Evolutionary conservation across 768 basidiomycete species (phyloP), one percentile per base, ranked within the genome.

Genomic region (Termitomyces sp.): DNA sequence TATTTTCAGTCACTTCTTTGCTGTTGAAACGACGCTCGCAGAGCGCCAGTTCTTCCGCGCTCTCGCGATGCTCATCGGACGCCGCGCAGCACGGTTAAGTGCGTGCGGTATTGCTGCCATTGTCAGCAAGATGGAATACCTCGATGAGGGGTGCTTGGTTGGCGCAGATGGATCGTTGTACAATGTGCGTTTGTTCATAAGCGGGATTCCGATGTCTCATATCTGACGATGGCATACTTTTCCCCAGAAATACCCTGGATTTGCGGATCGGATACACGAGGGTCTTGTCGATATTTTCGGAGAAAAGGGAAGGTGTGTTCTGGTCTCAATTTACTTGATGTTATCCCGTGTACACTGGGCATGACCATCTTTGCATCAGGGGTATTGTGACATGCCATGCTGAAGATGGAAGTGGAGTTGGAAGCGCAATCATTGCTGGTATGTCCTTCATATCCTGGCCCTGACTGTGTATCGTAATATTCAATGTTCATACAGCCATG

Each of bases 11-110:
- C 92, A 98, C 77, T 98, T 98, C 80, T 98, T 94, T 68, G 91
- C 90, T 40, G 77, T 98, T 44, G 95, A 98, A 75, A 98, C 97
- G 26, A 98, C 96, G 1, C 79, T 95, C 30, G 92, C 93, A 7
- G 96, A 99, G 73, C 88, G 96, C 26, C 91, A 96, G 68, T 98
- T 99, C 79, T 96, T 99, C 89, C 86, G 92, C 52, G 88, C 92
- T 2, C 84, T 98, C 38, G 92, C 96, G 1, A 88, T 88, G 66
- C 80, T 97, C 52, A 91, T 95, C 41, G 93, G 93, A 24, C 81
- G 88, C 32, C 86, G 96, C 22, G 92, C 96, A 0, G 97, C 96
- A 11, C 79, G 96, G 20, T 73, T 98, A 40, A 94, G 91, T 41
- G 85, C 96, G 0, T 99, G 96, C 67, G 96, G 97, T 61, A 98